Evolutionary conservation across 2,329 filamentous ascomycete genomes (phyloP).

Genomic region (Exophiala sideris): DNA sequence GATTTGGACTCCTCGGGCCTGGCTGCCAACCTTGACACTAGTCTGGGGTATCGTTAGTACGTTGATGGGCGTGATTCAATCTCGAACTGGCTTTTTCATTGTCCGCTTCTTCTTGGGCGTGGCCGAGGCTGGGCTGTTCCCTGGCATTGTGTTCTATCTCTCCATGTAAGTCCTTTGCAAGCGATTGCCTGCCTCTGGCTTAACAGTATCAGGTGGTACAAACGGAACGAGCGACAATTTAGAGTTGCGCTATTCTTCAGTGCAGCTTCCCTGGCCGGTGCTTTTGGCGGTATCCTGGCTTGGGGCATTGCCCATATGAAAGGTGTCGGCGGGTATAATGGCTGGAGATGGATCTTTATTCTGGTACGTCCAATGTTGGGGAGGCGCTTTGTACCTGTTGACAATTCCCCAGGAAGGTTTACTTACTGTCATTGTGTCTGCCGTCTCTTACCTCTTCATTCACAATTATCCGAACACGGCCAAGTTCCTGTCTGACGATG

Average conservation of each 20-base stretch:
- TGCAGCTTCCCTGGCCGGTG: slow-evolving; percentile 56
- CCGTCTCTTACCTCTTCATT: slow-evolving; percentile 39
- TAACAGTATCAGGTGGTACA: slow-evolving; percentile 49
- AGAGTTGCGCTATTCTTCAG: slow-evolving; percentile 60
- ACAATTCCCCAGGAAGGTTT: slow-evolving; percentile 53
- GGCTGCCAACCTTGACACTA: slow-evolving; percentile 26
- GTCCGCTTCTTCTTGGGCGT: slow-evolving; percentile 42
- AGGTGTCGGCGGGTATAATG: slow-evolving; percentile 47
- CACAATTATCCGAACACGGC: slow-evolving; percentile 43
- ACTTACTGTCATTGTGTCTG: slow-evolving; percentile 58
- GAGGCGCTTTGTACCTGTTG: neutral
- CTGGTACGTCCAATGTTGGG: slow-evolving; percentile 33
- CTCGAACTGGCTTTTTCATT: slow-evolving; percentile 14
- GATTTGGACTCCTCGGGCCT: slow-evolving; percentile 15
- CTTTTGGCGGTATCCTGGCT: slow-evolving; percentile 60
- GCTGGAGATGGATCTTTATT: slow-evolving; percentile 66
- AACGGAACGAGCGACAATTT: slow-evolving; percentile 56
- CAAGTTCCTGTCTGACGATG: slow-evolving; percentile 44
- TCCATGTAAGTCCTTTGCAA: slow-evolving; percentile 41
- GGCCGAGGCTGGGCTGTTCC: slow-evolving; percentile 35
- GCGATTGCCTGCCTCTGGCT: neutral
- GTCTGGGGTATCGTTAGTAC: slow-evolving; percentile 50
- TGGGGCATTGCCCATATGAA: slow-evolving; percentile 51
- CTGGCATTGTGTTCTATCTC: slow-evolving; percentile 57
- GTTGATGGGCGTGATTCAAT: slow-evolving; percentile 48